Base-by-base conservation (phyloP, 2,329 filamentous ascomycete species). In the Botrytis elliptica region DNA sequence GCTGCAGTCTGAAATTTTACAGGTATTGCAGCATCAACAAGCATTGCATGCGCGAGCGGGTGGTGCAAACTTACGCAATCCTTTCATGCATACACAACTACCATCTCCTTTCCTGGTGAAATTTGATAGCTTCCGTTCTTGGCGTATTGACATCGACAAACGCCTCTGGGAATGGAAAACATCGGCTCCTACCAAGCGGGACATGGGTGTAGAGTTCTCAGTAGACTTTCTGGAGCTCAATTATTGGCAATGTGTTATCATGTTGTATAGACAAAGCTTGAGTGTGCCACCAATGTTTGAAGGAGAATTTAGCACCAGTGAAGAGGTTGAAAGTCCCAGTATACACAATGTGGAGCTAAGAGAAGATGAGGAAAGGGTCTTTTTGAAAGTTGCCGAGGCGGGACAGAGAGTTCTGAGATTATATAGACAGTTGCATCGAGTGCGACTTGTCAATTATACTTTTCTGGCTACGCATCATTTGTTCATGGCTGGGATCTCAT, bases 401-500 rank as follows among this genome's bases (percentile, higher is more conserved):
- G 95, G 95, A 0, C 95, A 97, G 82, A 96, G 93, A 83, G 95
- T 98, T 3, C 84, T 98, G 80, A 92, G 95, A 75, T 87, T 98
- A 52, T 98, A 98, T 82, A 88, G 95, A 70, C 93, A 97, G 80
- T 85, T 98, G 74, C 95, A 98, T 82, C 87, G 95, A 16, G 90
- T 94, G 73, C 92, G 94, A 70, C 87, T 98, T 59, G 95, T 98
- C 72, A 98, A 97, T 83, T 97, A 98, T 81, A 98, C 95, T 0
- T 98, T 97, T 82, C 85, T 98, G 71, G 95, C 96, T 2, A 98
- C 96, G 0, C 95, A 98, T 81, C 95, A 98, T 83, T 86, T 98
- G 10, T 98, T 98, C 84, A 98, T 97, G 93, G 95, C 95, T 42
- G 95, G 95, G 83, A 91, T 98, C 74, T 97, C 95, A 38, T 98